Percentiles rank a stretch among this genome's conserved stretches.
These are phyloP conservation scores for Protomyces inouyei DNA, from an alignment of 1,139 yeast species.

Conservation along the genomic window DNA sequence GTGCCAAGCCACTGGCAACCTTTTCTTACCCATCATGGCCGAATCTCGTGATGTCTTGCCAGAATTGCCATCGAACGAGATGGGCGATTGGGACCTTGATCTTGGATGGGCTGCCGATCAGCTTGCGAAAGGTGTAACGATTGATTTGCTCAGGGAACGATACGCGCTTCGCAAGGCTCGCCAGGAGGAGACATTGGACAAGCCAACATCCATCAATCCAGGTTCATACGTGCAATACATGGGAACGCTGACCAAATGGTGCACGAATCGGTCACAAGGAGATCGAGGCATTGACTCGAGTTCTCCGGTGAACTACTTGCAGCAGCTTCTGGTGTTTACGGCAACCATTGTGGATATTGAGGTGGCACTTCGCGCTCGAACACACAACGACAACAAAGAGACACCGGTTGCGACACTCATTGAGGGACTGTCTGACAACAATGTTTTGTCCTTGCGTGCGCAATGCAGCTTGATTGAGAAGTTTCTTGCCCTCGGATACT, in stretches of 20 bases:
- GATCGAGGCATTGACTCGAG: background rate
- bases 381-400: constrained; percentile 14
- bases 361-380: constrained; percentile 15
- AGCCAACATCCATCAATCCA: background rate
- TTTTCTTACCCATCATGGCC: constrained; percentile 64
- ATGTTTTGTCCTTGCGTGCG: constrained; percentile 6
- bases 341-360: constrained; percentile 16
- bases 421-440: constrained; percentile 19
- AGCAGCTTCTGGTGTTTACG: background rate
- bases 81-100: background rate
- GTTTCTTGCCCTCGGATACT: background rate
- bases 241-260: background rate
- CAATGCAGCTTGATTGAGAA: constrained; percentile 1
- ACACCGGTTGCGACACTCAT: constrained; percentile 3
- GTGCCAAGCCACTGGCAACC: constrained; percentile 80
- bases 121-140: background rate
- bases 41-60: background rate
- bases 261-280: background rate
- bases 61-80: background rate
- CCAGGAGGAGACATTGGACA: background rate
- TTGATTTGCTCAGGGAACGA: background rate
- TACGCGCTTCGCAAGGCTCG: background rate
- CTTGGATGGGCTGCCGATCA: background rate
- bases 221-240: background rate
- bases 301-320: background rate